Evolutionary conservation across 805 yeast species (phyloP), one percentile per base, ranked within the genome.

Genomic region (Lipomyces yamanashiensis): DNA sequence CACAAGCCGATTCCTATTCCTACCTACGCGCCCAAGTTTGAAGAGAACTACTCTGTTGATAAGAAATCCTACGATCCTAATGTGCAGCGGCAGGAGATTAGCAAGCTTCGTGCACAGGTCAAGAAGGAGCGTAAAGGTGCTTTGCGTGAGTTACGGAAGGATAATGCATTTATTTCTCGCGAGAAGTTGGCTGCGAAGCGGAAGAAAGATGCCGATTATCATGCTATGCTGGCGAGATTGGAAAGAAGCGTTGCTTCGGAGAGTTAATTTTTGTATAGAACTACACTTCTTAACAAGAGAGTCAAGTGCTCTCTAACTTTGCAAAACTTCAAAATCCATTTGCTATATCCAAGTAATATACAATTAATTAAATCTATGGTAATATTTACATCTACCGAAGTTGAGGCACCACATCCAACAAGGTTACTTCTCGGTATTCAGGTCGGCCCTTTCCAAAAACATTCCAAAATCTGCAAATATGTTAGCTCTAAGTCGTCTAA

Each of bases 1-100:
- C 98, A 92, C 79, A 85, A 84, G 72, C 91, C 96, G 28, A 74
- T 95, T 61, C 89, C 97, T 2, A 89, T 95, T 72, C 87, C 92
- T 47, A 84, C 96, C 1, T 84, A 83, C 72, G 88, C 92, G 43
- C 99, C 99, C 68, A 87, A 89, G 77, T 95, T 88, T 75, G 98
- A 93, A 78, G 98, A 91, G 73, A 91, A 92, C 80, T 95, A 87
- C 84, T 93, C 92, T 78, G 97, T 97, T 61, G 97, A 91, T 74
- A 90, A 87, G 84, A 92, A 90, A 79, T 89, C 96, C 8, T 89
- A 91, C 75, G 97, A 93, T 75, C 84, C 88, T 58, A 89, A 92
- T 74, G 82, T 86, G 70, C 86, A 88, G 64, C 83, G 95, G 76
- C 90, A 87, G 70, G 98, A 95, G 76, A 78, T 90, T 70, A 83